These are phyloP conservation scores for Boletus subcaerulescens DNA, from an alignment of 768 basidiomycete species.

Conservation along the genomic window DNA sequence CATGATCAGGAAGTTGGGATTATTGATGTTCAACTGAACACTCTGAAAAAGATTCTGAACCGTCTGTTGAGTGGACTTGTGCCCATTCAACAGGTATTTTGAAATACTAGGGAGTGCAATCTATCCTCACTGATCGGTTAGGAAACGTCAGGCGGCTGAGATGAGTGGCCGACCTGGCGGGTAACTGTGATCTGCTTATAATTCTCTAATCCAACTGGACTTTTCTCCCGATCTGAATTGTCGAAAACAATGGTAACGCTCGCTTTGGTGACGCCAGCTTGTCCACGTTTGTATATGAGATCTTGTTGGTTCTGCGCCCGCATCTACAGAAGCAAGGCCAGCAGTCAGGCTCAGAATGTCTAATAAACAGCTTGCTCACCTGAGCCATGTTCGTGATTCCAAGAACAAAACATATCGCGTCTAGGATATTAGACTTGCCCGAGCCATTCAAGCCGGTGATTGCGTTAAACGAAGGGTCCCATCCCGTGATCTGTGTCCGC, in stretches of 20 bases:
- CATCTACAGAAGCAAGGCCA: conserved; percentile 52
- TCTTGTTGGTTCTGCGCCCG: conserved; percentile 95
- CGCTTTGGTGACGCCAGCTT: conserved; percentile 95
- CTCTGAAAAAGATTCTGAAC: conserved; percentile 94
- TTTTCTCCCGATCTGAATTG: conserved; percentile 85
- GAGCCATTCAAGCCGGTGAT: conserved; percentile 96
- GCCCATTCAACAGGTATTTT: conserved; percentile 95
- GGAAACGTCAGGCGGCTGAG: background rate
- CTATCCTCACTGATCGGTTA: conserved; percentile 38
- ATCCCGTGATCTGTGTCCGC: conserved; percentile 91
- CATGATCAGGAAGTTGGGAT: conserved; percentile 99
- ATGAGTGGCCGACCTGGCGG: conserved; percentile 67
- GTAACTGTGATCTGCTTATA: conserved; percentile 93
- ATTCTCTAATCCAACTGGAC: conserved; percentile 79
- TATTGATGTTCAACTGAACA: conserved; percentile 98
- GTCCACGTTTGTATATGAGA: conserved; percentile 98
- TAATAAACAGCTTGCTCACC: conserved; percentile 39
- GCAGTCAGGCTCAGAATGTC: background rate
- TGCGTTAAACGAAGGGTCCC: conserved; percentile 98
- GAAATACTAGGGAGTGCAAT: conserved; percentile 91
- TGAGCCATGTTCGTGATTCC: conserved; percentile 97
- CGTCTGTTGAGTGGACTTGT: conserved; percentile 81
- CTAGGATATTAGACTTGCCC: conserved; percentile 98
- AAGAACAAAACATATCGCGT: conserved; percentile 98
- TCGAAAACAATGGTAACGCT: conserved; percentile 99